Evolutionary conservation across 2,329 filamentous ascomycete genomes (phyloP), one percentile per base, ranked within the genome.

Genomic region (Talaromyces sp.): DNA sequence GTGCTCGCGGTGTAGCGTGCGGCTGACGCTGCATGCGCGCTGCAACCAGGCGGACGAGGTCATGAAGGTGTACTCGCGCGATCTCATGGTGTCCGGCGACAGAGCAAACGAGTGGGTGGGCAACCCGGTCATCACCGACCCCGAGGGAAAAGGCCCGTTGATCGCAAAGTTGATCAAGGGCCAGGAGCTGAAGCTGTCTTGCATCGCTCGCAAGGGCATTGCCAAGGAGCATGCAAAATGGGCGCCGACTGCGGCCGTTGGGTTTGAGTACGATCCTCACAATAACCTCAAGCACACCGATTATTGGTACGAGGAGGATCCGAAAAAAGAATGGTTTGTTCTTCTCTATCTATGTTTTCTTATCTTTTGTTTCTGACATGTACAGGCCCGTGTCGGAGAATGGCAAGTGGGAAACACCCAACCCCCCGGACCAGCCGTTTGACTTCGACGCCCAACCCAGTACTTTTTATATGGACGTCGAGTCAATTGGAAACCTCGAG

Each of bases 141-240:
- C 89, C 0, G 90, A 93, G 56, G 87, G 88, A 11, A 85, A 89
- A 60, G 95, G 95, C 1, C 86, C 89, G 51, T 82, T 98, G 67
- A 93, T 99, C 66, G 90, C 89, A 70, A 98, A 98, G 81, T 80
- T 99, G 71, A 84, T 93, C 61, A 89, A 88, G 71, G 91, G 89
- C 2, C 95, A 99, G 78, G 92, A 96, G 76, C 80, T 99, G 63
- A 89, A 91, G 74, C 85, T 99, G 71, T 90, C 86, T 63, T 98
- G 93, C 73, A 89, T 97, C 66, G 95, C 93, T 56, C 97, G 96
- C 82, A 98, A 98, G 82, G 95, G 95, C 1, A 98, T 98, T 65
- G 93, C 93, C 41, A 99, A 99, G 81, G 95, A 99, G 75, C 95
- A 99, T 77, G 91, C 95, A 10, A 99, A 99, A 77, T 99, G 95